A percentile compares a stretch with the other conserved stretches of the same genome.
Conservation (phyloP, 257 asterid genomes). For the Solanum bukasovii region DNA sequence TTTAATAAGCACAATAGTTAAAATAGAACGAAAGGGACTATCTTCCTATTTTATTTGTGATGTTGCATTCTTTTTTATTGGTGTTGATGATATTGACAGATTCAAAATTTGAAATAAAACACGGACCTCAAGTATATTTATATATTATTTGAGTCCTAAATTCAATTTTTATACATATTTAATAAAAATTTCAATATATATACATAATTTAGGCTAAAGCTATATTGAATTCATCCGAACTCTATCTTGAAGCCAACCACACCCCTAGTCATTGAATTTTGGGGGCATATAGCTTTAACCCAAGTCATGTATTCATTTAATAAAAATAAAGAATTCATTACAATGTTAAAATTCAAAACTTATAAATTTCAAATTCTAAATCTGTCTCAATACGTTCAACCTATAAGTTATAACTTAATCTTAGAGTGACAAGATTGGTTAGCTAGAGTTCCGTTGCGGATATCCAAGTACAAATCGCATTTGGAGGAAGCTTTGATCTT, state of each 20-base stretch:
- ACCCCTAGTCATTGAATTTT: too few species aligned
- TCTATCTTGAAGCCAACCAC: neutral
- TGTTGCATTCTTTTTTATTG: too few species aligned
- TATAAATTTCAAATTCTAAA: too few species aligned
- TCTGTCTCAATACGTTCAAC: neutral
- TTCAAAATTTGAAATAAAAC: too few species aligned
- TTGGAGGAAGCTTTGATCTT: neutral
- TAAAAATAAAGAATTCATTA: too few species aligned
- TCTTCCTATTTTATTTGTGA: too few species aligned
- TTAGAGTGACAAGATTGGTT: neutral
- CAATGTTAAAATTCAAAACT: neutral
- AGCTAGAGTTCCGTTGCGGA: neutral
- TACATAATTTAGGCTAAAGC: neutral
- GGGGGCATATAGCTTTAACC: too few species aligned
- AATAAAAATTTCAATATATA: too few species aligned
- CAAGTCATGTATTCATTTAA: neutral
- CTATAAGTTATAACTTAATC: neutral
- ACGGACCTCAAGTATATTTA: neutral
- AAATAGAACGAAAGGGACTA: too few species aligned
- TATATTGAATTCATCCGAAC: neutral
- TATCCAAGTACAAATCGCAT: neutral
- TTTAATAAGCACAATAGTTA: neutral
- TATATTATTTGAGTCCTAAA: too few species aligned
- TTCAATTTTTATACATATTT: too few species aligned
- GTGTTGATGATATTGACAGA: neutral